Percentiles rank a stretch among this genome's conserved stretches.
These are phyloP conservation scores for Nicotiana benthamiana DNA, from an alignment of 257 asterid genomes.

Conservation along the genomic window DNA sequence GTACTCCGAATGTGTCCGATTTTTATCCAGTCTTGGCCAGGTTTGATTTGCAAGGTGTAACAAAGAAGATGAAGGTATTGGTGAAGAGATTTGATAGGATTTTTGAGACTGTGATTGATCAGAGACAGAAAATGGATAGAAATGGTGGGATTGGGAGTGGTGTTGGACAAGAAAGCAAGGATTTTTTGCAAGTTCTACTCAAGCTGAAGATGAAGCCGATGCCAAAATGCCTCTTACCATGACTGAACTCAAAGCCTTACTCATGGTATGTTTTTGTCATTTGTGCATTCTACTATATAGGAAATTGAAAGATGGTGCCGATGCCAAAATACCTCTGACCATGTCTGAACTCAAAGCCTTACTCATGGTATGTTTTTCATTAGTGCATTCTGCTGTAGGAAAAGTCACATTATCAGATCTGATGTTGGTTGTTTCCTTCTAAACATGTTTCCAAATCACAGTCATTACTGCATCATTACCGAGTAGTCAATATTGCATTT, in stretches of 20 bases:
- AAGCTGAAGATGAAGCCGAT: constrained; percentile 38
- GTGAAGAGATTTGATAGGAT: constrained; percentile 43
- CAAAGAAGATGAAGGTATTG: constrained; percentile 39
- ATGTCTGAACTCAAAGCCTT: constrained; percentile 61
- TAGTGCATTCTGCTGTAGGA: neutral
- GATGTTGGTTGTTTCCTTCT: neutral
- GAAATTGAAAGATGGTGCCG: constrained; percentile 34
- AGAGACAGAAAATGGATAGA: constrained; percentile 21
- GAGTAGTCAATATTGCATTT: neutral
- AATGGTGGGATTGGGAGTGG: neutral
- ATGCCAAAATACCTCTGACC: constrained; percentile 44
- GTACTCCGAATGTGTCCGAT: constrained; percentile 56
- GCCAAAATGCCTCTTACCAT: constrained; percentile 44
- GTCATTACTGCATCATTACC: neutral
- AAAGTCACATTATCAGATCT: neutral
- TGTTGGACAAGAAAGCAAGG: constrained; percentile 24
- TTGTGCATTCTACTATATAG: neutral
- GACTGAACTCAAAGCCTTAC: constrained; percentile 59
- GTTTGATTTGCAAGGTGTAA: constrained; percentile 59
- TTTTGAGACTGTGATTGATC: constrained; percentile 44
- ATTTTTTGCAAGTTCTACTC: constrained; percentile 55
- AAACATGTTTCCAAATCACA: neutral
- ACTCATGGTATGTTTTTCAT: constrained; percentile 46
- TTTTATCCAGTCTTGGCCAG: constrained; percentile 56
- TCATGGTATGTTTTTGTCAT: constrained; percentile 39